These are phyloP conservation scores for Phytophthora pini DNA, from an alignment of 352 stramenopile genomes.

Conservation along the genomic window DNA sequence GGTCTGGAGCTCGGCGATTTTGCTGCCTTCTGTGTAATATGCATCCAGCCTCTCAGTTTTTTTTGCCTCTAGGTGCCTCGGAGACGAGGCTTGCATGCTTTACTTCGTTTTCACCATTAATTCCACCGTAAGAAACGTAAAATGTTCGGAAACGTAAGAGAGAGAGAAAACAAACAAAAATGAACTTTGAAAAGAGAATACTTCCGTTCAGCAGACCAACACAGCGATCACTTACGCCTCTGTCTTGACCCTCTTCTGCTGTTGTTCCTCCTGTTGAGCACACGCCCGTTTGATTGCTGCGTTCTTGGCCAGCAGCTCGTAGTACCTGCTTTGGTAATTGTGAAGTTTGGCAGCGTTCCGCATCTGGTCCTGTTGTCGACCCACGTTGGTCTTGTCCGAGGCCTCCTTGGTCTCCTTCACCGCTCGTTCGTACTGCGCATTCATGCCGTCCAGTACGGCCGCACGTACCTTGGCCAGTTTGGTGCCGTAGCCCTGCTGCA, in stretches of 20 bases:
- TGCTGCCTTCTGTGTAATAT: conserved; percentile 40
- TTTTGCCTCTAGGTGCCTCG: conserved; percentile 27
- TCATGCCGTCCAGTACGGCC: conserved; percentile 69
- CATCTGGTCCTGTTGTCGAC: conserved; percentile 72
- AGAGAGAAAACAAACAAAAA: conserved; percentile 1
- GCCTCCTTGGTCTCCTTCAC: conserved; percentile 45
- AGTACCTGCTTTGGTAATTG: conserved; percentile 59
- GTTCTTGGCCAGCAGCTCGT: conserved; percentile 75
- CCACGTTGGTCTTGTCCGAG: conserved; percentile 64
- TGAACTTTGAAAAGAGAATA: too few species aligned
- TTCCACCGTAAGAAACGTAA: conserved; percentile 35
- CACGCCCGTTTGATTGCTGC: conserved; percentile 56
- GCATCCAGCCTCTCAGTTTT: conserved; percentile 29
- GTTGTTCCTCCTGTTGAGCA: conserved; percentile 22
- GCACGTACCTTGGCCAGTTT: conserved; percentile 72
- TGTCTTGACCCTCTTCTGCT: conserved; percentile 51
- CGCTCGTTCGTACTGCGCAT: conserved; percentile 56
- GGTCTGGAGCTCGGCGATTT: conserved; percentile 19
- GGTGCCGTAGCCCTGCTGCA: conserved; percentile 76
- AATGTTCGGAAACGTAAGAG: conserved; percentile 20
- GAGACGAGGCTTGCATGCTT: conserved; percentile 19
- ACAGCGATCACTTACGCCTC: conserved; percentile 16
- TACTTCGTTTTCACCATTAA: conserved; percentile 30
- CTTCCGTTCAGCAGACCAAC: background rate
- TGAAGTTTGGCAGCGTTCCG: conserved; percentile 71